These are phyloP conservation scores for Didymella segeticola DNA, from an alignment of 2,329 filamentous ascomycete genomes.

Conservation along the genomic window DNA sequence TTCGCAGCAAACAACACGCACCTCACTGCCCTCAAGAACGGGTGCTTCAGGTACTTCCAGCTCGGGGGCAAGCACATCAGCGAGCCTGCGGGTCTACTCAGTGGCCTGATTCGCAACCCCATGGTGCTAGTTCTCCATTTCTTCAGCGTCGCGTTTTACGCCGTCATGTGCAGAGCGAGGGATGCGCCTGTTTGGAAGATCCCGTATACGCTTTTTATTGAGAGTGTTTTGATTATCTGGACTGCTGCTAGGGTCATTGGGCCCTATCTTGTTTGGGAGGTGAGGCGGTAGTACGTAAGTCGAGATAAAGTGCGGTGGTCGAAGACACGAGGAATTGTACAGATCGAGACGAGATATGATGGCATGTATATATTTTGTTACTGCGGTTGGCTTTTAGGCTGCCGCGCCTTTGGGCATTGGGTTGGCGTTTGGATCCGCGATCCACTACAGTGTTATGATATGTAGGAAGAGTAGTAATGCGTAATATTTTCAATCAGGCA, in stretches of 20 bases:
- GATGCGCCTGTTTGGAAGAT: slow-evolving; percentile 52
- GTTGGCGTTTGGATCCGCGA: neutral
- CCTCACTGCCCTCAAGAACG: slow-evolving; percentile 80
- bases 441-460: neutral
- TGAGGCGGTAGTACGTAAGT: slow-evolving; percentile 45
- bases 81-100: slow-evolving; percentile 81
- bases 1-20: slow-evolving; percentile 76
- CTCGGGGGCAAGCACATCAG: slow-evolving; percentile 73
- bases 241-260: slow-evolving; percentile 83
- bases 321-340: too few species aligned
- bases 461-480: neutral
- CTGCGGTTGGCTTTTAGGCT: neutral
- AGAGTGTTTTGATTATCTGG: slow-evolving; percentile 74
- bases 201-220: slow-evolving; percentile 64
- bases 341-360: slow-evolving; percentile 3
- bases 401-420: neutral
- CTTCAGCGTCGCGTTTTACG: slow-evolving; percentile 88
- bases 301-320: neutral
- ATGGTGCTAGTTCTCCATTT: slow-evolving; percentile 87
- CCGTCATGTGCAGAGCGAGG: slow-evolving; percentile 73
- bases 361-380: slow-evolving; percentile 4
- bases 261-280: slow-evolving; percentile 78
- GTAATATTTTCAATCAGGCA: neutral
- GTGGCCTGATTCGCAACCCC: slow-evolving; percentile 79
- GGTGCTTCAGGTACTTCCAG: slow-evolving; percentile 94